Base-by-base conservation (phyloP, 352 stramenopile species). In the Globisporangium apiculatum region DNA sequence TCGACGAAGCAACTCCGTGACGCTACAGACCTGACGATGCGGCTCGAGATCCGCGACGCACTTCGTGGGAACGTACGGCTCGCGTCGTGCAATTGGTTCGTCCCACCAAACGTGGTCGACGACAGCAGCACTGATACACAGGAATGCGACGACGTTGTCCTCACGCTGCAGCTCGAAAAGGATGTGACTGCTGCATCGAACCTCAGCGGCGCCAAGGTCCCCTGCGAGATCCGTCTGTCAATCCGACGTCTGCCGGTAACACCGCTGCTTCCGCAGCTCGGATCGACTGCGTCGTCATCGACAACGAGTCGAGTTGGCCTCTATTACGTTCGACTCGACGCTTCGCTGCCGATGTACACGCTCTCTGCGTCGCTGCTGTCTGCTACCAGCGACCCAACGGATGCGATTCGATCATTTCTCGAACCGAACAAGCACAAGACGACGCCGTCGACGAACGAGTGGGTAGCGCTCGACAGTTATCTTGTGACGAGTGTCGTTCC, bases 31-130 rank as follows among this genome's bases (percentile, higher is more conserved):
- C 55, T 72, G 37, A 42, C 35, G 0, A 37, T 76, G 40, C 61
- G 55, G 5, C 14, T 79, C 5, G 46, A 68, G 18, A 42, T 79
- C 6, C 57, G 58, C 11, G 60, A 71, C 15, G 60, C 59, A 1
- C 41, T 57, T n/a, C 57, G 64, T 18, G 37, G 24, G 6, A 61
- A 60, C 18, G 51, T 12, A 15, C 46, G 70, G 11, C 58, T 69
- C 10, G 71, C 68, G 3, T 56, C 47, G 0, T 76, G 71, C 49
- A 64, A 67, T 7, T 79, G 66, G 65, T 35, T 74, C 7, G 48
- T 75, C 15, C 68, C 71, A 18, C 53, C 50, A 42, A 51, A 67
- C 15, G 47, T 68, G 3, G n/a, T 75, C 1, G 42, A 51, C 10
- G 8, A 38, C 7, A 31, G 24, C 24, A 31, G 24, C 24, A 31